Base-by-base conservation (phyloP, 208 protist genomes). In the Acanthamoeba sp. region DNA sequence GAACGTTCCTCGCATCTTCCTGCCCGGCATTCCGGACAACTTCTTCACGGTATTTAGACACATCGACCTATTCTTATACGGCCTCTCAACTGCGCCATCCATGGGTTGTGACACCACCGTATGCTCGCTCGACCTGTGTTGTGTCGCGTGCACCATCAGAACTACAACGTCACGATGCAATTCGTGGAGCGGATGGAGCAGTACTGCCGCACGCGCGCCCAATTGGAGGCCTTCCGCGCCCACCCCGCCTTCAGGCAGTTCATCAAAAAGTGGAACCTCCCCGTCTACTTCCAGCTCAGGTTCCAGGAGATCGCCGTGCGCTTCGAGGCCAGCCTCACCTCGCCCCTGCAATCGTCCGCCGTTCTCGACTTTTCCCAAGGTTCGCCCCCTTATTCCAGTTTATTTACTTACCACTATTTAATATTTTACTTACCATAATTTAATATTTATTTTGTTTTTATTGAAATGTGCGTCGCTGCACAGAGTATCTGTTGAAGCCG, bases 231-330 rank as follows among this genome's bases (percentile, higher is more conserved):
- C 45, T 76, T 92, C 22, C 50, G 87, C 27, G 38, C 6, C 9
- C 87, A 92, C 36, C 64, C 87, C 3, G 9, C 87, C 34, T 92
- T 38, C 59, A 66, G 48, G 24, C 55, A 76, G 16, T 92, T 92
- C 64, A 92, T 78, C 22, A 92, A 92, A 24, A 92, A 92, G 45
- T 92, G 87, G 87, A 92, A 92, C 29, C n/a, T 92, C 4, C 87
- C 87, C 14, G 62, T 92, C 40, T 92, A 92, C 45, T 92, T 92
- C 36, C 87, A 92, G 36, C 62, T 92, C 82, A 71, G 87, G 3
- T 92, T 92, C 36, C 87, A 92, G 45, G 87, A 92, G 29, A 92
- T 92, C 20, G 87, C 87, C 16, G 62, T 66, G 5, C 36, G 57
- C 12, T 92, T 69, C 29, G 87, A 92, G 59, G 32, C 22, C 4